Percentiles rank a stretch among this genome's conserved stretches.
Conservation (phyloP, 2,329 filamentous ascomycete genomes). For the Metarhizium robertsii region DNA sequence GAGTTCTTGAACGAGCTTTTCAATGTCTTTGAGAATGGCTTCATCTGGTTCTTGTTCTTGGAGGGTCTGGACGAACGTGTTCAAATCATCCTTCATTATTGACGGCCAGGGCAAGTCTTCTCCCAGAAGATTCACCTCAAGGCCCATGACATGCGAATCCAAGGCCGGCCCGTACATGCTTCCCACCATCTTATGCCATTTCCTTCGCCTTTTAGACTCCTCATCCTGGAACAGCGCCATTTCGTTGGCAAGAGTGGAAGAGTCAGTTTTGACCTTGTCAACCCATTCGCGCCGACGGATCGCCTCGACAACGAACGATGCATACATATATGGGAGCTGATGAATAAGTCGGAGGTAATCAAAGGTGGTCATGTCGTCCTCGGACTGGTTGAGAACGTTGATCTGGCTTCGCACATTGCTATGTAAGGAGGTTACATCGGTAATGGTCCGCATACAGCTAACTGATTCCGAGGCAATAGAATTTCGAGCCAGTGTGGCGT, state of each 20-base stretch:
- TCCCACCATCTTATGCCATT: conserved; percentile 82
- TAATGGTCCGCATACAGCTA: conserved; percentile 73
- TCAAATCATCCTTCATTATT: conserved; percentile 66
- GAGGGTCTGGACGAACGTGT: conserved; percentile 60
- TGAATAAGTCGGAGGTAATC: conserved; percentile 72
- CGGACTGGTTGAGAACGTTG: conserved; percentile 58
- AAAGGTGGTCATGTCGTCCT: conserved; percentile 71
- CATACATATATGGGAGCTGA: conserved; percentile 80
- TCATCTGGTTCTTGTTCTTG: conserved; percentile 56
- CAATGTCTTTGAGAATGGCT: conserved; percentile 59
- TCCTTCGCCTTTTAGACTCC: conserved; percentile 77
- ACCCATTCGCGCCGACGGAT: conserved; percentile 83
- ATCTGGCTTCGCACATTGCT: conserved; percentile 65
- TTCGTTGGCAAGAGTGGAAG: conserved; percentile 80
- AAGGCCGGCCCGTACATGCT: conserved; percentile 60
- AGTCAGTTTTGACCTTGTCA: conserved; percentile 82
- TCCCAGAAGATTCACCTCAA: conserved; percentile 78
- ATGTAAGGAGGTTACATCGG: conserved; percentile 67
- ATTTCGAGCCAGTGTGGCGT: conserved; percentile 58
- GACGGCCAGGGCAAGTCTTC: conserved; percentile 74
- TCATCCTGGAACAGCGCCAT: conserved; percentile 89
- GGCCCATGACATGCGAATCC: conserved; percentile 61
- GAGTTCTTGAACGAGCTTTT: conserved; percentile 69
- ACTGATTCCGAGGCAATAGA: conserved; percentile 55
- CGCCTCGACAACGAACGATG: conserved; percentile 78